These are phyloP conservation scores for Aspergillus tamarii DNA, from an alignment of 2,329 filamentous ascomycete species.

Conservation along the genomic window DNA sequence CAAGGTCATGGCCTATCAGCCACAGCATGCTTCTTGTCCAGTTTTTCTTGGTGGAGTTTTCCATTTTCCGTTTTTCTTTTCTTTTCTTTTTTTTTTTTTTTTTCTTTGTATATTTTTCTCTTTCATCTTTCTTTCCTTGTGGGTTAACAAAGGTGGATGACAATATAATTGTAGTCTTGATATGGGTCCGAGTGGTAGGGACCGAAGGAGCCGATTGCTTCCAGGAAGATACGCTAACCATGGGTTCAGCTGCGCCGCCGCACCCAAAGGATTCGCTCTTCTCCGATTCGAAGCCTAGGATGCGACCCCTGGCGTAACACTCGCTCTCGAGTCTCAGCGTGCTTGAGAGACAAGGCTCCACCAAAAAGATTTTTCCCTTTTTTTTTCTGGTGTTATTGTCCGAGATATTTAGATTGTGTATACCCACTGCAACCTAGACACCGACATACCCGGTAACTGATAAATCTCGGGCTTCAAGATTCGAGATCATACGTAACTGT, in stretches of 20 bases:
- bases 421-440: neutral
- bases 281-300: neutral
- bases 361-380: neutral
- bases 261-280: conserved; percentile 5
- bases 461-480: neutral
- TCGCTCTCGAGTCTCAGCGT: neutral
- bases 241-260: conserved; percentile 9
- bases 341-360: neutral
- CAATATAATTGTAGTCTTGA: neutral
- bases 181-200: neutral
- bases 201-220: neutral
- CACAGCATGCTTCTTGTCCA: neutral
- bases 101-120: neutral
- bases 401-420: neutral
- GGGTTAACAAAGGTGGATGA: neutral
- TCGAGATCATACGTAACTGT: neutral
- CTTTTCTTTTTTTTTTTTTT: neutral
- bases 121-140: neutral
- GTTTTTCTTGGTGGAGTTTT: neutral
- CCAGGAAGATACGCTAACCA: conserved; percentile 6
- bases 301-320: neutral
- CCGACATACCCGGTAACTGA: neutral
- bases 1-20: neutral
- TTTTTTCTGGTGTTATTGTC: neutral
- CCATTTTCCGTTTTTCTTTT: neutral